Base-by-base conservation (phyloP, 495 filamentous ascomycete genomes). In the Margaritispora aquatica region DNA sequence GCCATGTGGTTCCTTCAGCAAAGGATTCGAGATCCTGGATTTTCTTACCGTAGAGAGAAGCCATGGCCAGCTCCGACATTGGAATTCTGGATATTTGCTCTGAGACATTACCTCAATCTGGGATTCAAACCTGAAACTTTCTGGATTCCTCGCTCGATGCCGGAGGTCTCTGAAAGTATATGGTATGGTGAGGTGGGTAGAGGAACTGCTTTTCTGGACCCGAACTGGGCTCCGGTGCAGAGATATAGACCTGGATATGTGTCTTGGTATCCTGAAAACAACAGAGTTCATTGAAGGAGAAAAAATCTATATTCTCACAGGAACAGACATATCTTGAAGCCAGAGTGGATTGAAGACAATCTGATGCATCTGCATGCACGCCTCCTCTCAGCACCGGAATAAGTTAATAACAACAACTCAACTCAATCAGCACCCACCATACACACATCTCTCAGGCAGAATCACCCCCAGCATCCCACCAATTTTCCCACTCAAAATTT, bases 81-180 rank as follows among this genome's bases (percentile, higher is more conserved):
- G 26, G 57, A 59, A 53, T 51, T 59, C 17, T 59, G 57, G 49
- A 3, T 46, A 19, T 59, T 53, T 53, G 57, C 31, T 26, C 49
- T 59, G n/a, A 53, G 49, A 47, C 57, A 20, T 59, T 53, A 59
- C 31, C 57, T 59, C 17, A 53, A 53, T 46, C 34, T 59, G 19
- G 34, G 29, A 47, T 59, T 59, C 24, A 59, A 44, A 34, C 31
- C 48, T 7, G 50, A 23, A 11, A 59, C 49, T 26, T 59, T 59
- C 34, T 51, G 48, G 56, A 51, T 58, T 15, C 47, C 56, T 24
- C 55, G 19, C 7, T 15, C 1, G 36, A 17, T 15, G 24, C 41
- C 1, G 8, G 15, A 26, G n/a, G 55, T 20, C 23, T 26, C 1
- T 8, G 56, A 58, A 36, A 5, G 46, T 38, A 51, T 23, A 26